Evolutionary conservation across 192 early-diverging fungal genomes (phyloP).

Genomic region (Linnemannia hyalina): DNA sequence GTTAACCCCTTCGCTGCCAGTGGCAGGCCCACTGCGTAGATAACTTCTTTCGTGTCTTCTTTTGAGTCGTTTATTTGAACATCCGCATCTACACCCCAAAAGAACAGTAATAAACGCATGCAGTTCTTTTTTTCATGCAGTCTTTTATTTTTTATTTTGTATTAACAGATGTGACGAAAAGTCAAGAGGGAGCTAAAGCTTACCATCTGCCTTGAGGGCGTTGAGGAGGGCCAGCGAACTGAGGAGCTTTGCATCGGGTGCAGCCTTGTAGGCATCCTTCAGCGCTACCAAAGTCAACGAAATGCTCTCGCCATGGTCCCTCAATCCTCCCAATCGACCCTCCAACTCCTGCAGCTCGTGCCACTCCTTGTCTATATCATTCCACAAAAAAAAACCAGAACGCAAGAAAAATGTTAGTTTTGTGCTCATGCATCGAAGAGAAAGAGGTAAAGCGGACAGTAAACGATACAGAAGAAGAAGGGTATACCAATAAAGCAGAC

Average conservation of each 20-base stretch:
- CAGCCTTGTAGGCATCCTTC: slow-evolving; percentile 72
- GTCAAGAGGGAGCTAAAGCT: slow-evolving; percentile 7
- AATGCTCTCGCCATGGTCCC: slow-evolving; percentile 84
- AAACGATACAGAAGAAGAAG: background rate
- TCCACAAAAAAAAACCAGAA: background rate
- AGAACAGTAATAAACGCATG: too few species aligned
- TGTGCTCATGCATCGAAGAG: background rate
- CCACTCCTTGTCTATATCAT: slow-evolving; percentile 46
- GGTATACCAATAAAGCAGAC: slow-evolving; percentile 67
- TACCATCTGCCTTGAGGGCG: slow-evolving; percentile 56
- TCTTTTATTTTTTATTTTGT: background rate
- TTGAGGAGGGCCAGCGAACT: slow-evolving; percentile 75
- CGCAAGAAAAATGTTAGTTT: background rate
- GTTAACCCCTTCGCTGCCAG: background rate
- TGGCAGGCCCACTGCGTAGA: background rate
- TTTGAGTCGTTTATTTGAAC: too few species aligned
- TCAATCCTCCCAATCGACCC: slow-evolving; percentile 76
- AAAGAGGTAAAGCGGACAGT: background rate
- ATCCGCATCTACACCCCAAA: too few species aligned
- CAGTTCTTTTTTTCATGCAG: background rate
- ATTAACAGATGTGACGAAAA: background rate
- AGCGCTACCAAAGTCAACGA: slow-evolving; percentile 74
- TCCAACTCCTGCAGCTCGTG: slow-evolving; percentile 69
- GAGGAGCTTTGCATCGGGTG: slow-evolving; percentile 80
- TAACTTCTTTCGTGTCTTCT: background rate